These are phyloP conservation scores for Trichodelitschia bisporula DNA, from an alignment of 495 filamentous ascomycete species.

Conservation along the genomic window DNA sequence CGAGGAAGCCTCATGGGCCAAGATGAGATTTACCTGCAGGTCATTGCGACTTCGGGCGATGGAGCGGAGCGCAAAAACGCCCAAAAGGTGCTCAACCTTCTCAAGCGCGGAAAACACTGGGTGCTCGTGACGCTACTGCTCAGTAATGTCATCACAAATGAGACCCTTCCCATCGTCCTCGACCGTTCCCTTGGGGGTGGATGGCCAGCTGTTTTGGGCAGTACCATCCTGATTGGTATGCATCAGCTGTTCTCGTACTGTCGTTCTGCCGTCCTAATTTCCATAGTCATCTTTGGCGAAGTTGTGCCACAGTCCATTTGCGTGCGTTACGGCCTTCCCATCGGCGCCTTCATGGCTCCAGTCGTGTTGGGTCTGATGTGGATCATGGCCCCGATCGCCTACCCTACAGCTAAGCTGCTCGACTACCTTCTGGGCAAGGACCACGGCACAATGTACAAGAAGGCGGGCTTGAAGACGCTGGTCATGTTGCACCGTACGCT, in stretches of 20 bases:
- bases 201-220: conserved; percentile 79
- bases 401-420: conserved; percentile 74
- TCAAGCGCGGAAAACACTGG: conserved; percentile 91
- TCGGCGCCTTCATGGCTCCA: conserved; percentile 83
- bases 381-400: conserved; percentile 61
- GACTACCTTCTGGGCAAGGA: conserved; percentile 75
- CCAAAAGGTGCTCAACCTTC: conserved; percentile 46
- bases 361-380: conserved; percentile 82
- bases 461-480: conserved; percentile 71
- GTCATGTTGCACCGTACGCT: conserved; percentile 84
- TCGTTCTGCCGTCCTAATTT: conserved; percentile 10
- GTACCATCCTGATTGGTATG: conserved; percentile 79
- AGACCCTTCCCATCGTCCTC: conserved; percentile 83
- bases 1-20: conserved; percentile 42
- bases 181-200: conserved; percentile 86
- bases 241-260: conserved; percentile 2
- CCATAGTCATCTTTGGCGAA: conserved; percentile 89
- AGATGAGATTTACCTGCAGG: conserved; percentile 93
- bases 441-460: conserved; percentile 88
- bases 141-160: conserved; percentile 95
- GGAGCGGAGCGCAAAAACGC: conserved; percentile 60
- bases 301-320: conserved; percentile 88
- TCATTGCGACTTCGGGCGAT: conserved; percentile 70
- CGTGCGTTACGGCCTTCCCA: conserved; percentile 88
- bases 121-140: conserved; percentile 88